phyloP scores from a whole-genome alignment of 345 rosid species.

The Moringa oleifera region DNA sequence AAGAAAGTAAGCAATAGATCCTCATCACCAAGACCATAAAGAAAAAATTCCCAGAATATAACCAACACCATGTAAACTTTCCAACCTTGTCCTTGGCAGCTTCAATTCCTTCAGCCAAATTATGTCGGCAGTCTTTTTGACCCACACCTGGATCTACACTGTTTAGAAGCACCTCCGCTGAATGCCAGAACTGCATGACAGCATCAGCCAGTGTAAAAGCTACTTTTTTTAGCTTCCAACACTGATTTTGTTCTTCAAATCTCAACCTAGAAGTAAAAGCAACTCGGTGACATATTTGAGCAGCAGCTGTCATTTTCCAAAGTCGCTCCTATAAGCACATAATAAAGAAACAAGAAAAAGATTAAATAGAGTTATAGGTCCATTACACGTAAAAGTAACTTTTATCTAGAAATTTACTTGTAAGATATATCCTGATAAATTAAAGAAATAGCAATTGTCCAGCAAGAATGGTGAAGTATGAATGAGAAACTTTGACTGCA shows the following conservation, averaged over 20 bases:
- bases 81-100: constrained; percentile 29
- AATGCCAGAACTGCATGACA: constrained; percentile 84
- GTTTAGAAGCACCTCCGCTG: constrained; percentile 46
- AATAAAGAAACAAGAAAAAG: constrained; percentile 2
- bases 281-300: constrained; percentile 72
- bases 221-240: constrained; percentile 48
- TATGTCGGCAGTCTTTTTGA: constrained; percentile 19
- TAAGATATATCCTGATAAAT: not conserved
- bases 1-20: constrained; percentile 12
- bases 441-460: not conserved
- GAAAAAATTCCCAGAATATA: constrained; percentile 6
- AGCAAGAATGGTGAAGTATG: not conserved
- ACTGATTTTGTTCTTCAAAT: constrained; percentile 46
- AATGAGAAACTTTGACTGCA: constrained; percentile 6
- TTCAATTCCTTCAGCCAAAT: constrained; percentile 28
- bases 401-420: no score
- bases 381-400: not conserved
- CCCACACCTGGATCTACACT: constrained; percentile 26
- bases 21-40: constrained; percentile 8
- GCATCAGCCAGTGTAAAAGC: constrained; percentile 72
- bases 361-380: constrained; percentile 5
- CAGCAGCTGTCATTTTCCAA: constrained; percentile 97
- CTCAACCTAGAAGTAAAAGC: constrained; percentile 59
- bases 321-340: constrained; percentile 70
- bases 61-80: constrained; percentile 34